phyloP scores from a whole-genome alignment of 768 basidiomycete genomes.

The Termitomyces sp. region DNA sequence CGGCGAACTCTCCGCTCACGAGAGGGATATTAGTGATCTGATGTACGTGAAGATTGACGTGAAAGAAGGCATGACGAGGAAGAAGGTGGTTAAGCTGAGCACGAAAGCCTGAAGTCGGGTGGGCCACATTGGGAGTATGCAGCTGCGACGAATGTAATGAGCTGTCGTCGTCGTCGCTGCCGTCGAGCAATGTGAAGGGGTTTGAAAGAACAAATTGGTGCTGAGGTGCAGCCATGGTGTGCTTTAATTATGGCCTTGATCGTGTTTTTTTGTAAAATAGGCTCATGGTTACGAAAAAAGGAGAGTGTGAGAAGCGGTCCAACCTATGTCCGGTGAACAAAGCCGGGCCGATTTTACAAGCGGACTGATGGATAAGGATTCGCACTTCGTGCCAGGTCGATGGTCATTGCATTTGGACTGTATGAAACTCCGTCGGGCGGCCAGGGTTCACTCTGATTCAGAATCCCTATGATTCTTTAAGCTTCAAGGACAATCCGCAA shows the following conservation, averaged over 20 bases:
- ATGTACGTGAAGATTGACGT: slow-evolving; percentile 55
- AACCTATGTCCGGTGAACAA: neutral
- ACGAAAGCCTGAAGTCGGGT: slow-evolving; percentile 32
- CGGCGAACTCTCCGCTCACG: slow-evolving; percentile 63
- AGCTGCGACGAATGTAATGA: slow-evolving; percentile 5
- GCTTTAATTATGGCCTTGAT: neutral
- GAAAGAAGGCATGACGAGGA: slow-evolving; percentile 63
- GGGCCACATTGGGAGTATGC: slow-evolving; percentile 4
- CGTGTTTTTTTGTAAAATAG: neutral
- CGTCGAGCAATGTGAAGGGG: slow-evolving; percentile 10
- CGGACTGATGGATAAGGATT: no score
- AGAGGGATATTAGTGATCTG: slow-evolving; percentile 70
- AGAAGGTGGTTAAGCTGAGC: slow-evolving; percentile 57
- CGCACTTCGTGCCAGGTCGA: no score
- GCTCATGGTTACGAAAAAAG: neutral
- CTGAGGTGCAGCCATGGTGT: slow-evolving; percentile 1
- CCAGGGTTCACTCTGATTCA: no score
- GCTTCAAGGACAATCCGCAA: no score
- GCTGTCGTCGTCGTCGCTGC: slow-evolving; percentile 10
- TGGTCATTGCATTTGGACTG: no score
- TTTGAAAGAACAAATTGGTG: slow-evolving; percentile 15
- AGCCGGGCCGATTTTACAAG: no score
- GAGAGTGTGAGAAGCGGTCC: neutral
- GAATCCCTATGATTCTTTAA: no score
- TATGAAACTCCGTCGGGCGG: no score